Evolutionary conservation across 2,329 filamentous ascomycete species (phyloP), one percentile per base, ranked within the genome.

Genomic region (Ceratocystiopsis brevicomis): DNA sequence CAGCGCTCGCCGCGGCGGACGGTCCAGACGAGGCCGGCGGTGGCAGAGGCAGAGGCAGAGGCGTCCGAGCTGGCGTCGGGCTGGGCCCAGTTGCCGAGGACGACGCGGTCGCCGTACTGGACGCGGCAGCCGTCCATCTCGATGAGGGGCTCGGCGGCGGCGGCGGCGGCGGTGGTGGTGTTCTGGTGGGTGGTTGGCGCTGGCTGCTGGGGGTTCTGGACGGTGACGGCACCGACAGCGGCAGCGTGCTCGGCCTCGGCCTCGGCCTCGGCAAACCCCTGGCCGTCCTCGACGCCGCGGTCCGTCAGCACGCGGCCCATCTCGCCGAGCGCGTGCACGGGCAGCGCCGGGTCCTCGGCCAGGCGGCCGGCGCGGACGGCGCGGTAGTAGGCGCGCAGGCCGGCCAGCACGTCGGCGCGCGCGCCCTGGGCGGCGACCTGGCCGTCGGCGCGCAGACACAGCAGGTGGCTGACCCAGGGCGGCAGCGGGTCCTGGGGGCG

Each of bases 91-190:
- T 81, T 78, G 4, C 88, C 87, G 0, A 98, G 68, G 0, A 81
- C 83, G 4, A 76, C 62, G 52, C 83, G 87, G 50, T 71, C 66
- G 25, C 81, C 79, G 56, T 98, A 98, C 45, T 73, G 70, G 9
- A 98, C 83, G 44, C 69, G 71, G 41, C 88, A 87, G 2, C 85
- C 84, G 40, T 79, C 62, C 82, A 98, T 94, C 56, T 95, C 79
- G 3, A 98, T 75, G 0, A 96, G 53, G 0, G 81, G 67, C 48
- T 92, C 78, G 1, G 81, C 78, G 3, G 65, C 56, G 13, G 49
- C 45, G 5, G 52, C 11, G 13, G 32, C 56, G 13, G 49, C 45
- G 5, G 52, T 9, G 13, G 32, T 35, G 38, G 13, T 30, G 13
- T 11, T 2, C 6, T 30, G 3, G 11, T 30, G 19, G 17, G 11